A percentile compares a stretch with the other conserved stretches of the same genome.
These are phyloP conservation scores for Cryptococcus deneoformans DNA, from an alignment of 1,284 basidiomycete species.

Conservation along the genomic window DNA sequence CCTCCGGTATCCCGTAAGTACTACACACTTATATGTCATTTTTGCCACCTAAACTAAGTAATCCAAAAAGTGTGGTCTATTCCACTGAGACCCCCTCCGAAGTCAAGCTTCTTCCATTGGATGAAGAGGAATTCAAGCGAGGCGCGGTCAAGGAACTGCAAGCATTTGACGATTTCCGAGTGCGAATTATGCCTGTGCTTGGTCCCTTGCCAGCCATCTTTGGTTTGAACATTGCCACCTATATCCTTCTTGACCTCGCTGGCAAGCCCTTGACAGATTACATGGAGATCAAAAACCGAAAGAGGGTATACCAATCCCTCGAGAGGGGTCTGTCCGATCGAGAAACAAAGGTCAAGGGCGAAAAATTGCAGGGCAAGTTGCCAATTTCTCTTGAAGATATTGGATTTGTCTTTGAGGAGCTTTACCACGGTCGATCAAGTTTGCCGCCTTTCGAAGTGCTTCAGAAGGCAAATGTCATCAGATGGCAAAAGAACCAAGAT, in stretches of 20 bases:
- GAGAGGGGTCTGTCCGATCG: constrained; percentile 68
- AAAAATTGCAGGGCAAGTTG: constrained; percentile 45
- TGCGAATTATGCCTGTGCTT: constrained; percentile 50
- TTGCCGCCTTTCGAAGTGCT: constrained; percentile 72
- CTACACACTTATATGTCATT: neutral
- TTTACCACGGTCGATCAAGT: constrained; percentile 73
- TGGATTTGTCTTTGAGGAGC: constrained; percentile 78
- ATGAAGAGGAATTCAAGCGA: constrained; percentile 88
- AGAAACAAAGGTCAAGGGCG: constrained; percentile 21
- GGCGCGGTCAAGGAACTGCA: constrained; percentile 88
- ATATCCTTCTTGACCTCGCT: constrained; percentile 77
- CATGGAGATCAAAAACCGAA: constrained; percentile 75
- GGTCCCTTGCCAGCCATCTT: constrained; percentile 83
- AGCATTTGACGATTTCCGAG: constrained; percentile 90
- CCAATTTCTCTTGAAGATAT: constrained; percentile 79
- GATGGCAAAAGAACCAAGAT: constrained; percentile 69
- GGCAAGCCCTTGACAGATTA: constrained; percentile 78
- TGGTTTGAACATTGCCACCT: constrained; percentile 82
- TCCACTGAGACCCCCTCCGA: constrained; percentile 88
- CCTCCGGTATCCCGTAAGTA: constrained; percentile 67
- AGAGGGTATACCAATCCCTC: constrained; percentile 79
- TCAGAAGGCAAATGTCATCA: constrained; percentile 53
- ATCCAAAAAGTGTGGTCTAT: constrained; percentile 71
- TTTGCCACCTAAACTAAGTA: neutral
- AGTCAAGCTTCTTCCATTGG: constrained; percentile 81